phyloP scores from a whole-genome alignment of 129 eudicot species.

The Rutidosis leptorrhynchoides region DNA sequence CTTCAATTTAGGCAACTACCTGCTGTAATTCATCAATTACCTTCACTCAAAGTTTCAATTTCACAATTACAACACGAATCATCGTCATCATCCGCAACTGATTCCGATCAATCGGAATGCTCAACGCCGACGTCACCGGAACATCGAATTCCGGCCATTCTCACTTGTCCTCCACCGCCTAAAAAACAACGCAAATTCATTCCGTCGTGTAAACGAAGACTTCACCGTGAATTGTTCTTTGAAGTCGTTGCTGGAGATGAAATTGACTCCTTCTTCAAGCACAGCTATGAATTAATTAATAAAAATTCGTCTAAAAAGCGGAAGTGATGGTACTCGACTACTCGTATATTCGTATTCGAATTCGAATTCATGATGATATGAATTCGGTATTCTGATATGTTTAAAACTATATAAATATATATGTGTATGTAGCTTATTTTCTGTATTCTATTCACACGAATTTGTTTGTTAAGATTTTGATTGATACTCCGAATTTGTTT shows the following conservation, averaged over 20 bases:
- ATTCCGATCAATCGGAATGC: conserved; percentile 29
- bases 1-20: conserved; percentile 39
- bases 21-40: conserved; percentile 17
- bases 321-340: conserved; percentile 23
- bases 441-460: conserved; percentile 7
- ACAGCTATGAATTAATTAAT: conserved; percentile 19
- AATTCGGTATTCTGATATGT: background rate
- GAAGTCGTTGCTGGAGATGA: conserved; percentile 32
- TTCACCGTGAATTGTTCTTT: conserved; percentile 29
- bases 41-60: conserved; percentile 28
- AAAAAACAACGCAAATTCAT: conserved; percentile 33
- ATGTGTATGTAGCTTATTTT: conserved; percentile 25
- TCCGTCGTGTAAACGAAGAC: conserved; percentile 34
- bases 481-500: conserved; percentile 13
- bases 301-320: conserved; percentile 23
- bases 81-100: conserved; percentile 21
- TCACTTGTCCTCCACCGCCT: conserved; percentile 72
- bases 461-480: conserved; percentile 20
- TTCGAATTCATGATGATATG: conserved; percentile 22
- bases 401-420: conserved; percentile 21
- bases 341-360: no score
- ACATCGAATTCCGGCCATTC: conserved; percentile 42
- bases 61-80: conserved; percentile 13
- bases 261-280: conserved; percentile 30
- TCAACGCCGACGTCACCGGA: conserved; percentile 56